phyloP scores from a whole-genome alignment of 208 protist genomes.

The Lotmaria passim region DNA sequence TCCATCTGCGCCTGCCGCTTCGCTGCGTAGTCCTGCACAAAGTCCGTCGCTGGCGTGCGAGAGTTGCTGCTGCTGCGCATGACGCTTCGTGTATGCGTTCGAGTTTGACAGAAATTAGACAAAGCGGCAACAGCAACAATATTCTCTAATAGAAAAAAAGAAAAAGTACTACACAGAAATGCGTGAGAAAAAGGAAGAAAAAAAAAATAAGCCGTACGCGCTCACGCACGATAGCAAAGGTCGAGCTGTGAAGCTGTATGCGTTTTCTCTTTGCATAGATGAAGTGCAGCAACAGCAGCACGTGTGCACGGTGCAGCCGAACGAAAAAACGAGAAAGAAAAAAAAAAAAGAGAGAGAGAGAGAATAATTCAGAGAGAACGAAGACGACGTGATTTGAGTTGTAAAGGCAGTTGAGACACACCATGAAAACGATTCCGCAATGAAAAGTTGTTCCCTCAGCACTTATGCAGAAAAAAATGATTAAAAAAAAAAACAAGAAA shows the following conservation, averaged over 20 bases:
- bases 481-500: background rate
- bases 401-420: too few species aligned
- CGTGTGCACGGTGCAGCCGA: too few species aligned
- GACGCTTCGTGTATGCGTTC: background rate
- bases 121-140: too few species aligned
- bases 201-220: background rate
- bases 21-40: conserved; percentile 88
- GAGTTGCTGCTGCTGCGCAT: conserved; percentile 31
- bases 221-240: background rate
- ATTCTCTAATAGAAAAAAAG: background rate
- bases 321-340: background rate
- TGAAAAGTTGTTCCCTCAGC: too few species aligned
- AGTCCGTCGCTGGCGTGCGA: conserved; percentile 62
- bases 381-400: background rate
- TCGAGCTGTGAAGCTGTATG: too few species aligned
- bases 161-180: background rate
- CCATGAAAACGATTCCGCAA: too few species aligned
- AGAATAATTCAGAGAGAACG: background rate
- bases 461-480: too few species aligned
- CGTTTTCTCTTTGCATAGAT: too few species aligned
- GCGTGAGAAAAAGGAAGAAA: background rate
- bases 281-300: background rate
- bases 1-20: conserved; percentile 88
- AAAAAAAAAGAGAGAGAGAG: background rate
- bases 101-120: background rate